Evolutionary conservation across 345 rosid genomes (phyloP).

Genomic region (Salix viminalis): DNA sequence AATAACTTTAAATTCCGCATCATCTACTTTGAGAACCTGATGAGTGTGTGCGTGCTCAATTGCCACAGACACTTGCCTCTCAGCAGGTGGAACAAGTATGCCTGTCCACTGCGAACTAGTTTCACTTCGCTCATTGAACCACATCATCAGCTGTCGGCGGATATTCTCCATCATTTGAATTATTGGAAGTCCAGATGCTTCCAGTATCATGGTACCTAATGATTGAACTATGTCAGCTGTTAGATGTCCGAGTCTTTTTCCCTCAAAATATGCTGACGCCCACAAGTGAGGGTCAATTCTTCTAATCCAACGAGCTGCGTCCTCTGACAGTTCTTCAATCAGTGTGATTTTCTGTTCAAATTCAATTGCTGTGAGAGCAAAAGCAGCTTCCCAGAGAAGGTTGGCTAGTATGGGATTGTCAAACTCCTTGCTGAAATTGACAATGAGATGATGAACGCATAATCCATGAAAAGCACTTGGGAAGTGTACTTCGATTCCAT

Average conservation of each 20-base stretch:
- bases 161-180: conserved; percentile 96
- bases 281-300: conserved; percentile 19
- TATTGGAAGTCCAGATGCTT: conserved; percentile 91
- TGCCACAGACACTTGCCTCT: conserved; percentile 72
- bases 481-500: conserved; percentile 11
- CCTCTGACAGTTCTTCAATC: conserved; percentile 17
- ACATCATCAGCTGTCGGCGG: conserved; percentile 85
- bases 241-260: conserved; percentile 53
- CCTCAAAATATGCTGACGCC: conserved; percentile 20
- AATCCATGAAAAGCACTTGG: conserved; percentile 27
- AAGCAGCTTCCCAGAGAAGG: conserved; percentile 24
- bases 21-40: conserved; percentile 83
- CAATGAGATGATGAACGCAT: conserved; percentile 13
- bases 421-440: conserved; percentile 21
- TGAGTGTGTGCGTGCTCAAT: conserved; percentile 66
- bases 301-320: conserved; percentile 20
- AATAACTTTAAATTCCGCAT: conserved; percentile 85
- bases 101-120: conserved; percentile 87
- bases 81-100: conserved; percentile 82
- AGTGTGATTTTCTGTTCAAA: conserved; percentile 15
- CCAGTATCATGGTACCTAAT: conserved; percentile 64
- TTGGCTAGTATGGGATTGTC: conserved; percentile 14
- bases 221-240: conserved; percentile 74
- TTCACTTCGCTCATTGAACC: conserved; percentile 89
- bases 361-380: conserved; percentile 11